These are phyloP conservation scores for Karstenula rhodostoma DNA, from an alignment of 2,329 filamentous ascomycete species.

Conservation along the genomic window DNA sequence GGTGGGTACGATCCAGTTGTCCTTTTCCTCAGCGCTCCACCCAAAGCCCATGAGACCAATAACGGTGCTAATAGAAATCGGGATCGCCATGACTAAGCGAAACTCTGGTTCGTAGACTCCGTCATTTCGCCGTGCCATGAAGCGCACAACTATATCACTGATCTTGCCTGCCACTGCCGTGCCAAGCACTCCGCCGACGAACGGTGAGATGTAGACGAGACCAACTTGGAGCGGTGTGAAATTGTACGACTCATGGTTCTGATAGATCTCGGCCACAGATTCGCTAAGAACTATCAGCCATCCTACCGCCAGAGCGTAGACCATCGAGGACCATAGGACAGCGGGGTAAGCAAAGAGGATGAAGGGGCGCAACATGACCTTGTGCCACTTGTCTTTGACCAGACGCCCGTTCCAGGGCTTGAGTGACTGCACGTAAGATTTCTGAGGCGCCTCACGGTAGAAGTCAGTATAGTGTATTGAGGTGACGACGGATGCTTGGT, in stretches of 20 bases:
- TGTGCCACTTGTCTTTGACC: slow-evolving; percentile 75
- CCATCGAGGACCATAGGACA: slow-evolving; percentile 84
- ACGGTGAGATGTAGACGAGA: slow-evolving; percentile 88
- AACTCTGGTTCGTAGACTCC: slow-evolving; percentile 69
- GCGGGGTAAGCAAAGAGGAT: slow-evolving; percentile 87
- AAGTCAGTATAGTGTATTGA: slow-evolving; percentile 70
- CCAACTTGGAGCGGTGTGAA: slow-evolving; percentile 84
- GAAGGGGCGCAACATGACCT: slow-evolving; percentile 80
- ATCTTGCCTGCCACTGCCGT: slow-evolving; percentile 89
- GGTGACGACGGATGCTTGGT: slow-evolving; percentile 36
- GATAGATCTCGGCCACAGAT: slow-evolving; percentile 81
- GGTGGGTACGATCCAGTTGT: slow-evolving; percentile 91
- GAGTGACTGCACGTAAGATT: slow-evolving; percentile 78
- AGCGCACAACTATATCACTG: slow-evolving; percentile 83
- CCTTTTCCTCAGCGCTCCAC: slow-evolving; percentile 80
- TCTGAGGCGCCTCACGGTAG: slow-evolving; percentile 71
- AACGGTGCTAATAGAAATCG: slow-evolving; percentile 78
- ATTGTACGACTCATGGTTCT: slow-evolving; percentile 73
- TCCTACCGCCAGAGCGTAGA: slow-evolving; percentile 88
- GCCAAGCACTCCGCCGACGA: slow-evolving; percentile 76
- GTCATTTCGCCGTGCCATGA: slow-evolving; percentile 85
- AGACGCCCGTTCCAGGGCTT: slow-evolving; percentile 81
- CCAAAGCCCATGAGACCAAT: slow-evolving; percentile 94
- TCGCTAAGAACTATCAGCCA: slow-evolving; percentile 97
- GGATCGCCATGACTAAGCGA: slow-evolving; percentile 69